Evolutionary conservation across 2,329 filamentous ascomycete species (phyloP), one percentile per base, ranked within the genome.

Genomic region (Fusarium sp.): DNA sequence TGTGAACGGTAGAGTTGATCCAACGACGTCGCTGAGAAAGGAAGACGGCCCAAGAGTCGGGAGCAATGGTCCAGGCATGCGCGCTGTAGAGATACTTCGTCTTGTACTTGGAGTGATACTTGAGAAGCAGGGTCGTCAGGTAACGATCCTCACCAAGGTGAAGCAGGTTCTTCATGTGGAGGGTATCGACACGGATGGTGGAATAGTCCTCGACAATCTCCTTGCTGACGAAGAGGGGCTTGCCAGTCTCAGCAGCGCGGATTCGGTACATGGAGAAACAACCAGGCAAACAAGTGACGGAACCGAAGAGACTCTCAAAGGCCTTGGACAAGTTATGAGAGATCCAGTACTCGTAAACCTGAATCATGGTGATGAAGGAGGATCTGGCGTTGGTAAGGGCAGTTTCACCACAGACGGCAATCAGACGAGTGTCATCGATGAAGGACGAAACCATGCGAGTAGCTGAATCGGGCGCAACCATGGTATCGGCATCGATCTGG

Each of bases 181-280:
- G 89, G 0, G 97, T 99, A 81, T 99, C 97, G 73, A 99, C 97
- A 73, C 97, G 95, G 79, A 98, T 98, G 66, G 96, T 95, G 1
- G 95, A 87, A 82, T 99, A 99, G 58, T 91, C 88, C 4, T 98
- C 92, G 16, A 98, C 91, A 33, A 99, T 90, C 80, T 98, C 97
- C 74, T 93, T 92, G 83, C 95, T 98, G 78, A 99, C 95, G 81
- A 99, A 98, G 33, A 99, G 89, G 14, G 97, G 97, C 85, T 98
- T 98, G 79, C 95, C 96, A 18, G 92, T 95, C 83, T 98, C 97
- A 8, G 95, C 94, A 33, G 97, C 95, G 73, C 97, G 94, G 80
- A 99, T 95, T 78, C 97, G 93, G 85, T 98, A 99, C 97, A 99
- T 99, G 79, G 93, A 95, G 90, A 98, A 99, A 90, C 97, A 99